Evolutionary conservation across 768 basidiomycete species (phyloP).

Genomic region (Candolleomyces efflorescens): DNA sequence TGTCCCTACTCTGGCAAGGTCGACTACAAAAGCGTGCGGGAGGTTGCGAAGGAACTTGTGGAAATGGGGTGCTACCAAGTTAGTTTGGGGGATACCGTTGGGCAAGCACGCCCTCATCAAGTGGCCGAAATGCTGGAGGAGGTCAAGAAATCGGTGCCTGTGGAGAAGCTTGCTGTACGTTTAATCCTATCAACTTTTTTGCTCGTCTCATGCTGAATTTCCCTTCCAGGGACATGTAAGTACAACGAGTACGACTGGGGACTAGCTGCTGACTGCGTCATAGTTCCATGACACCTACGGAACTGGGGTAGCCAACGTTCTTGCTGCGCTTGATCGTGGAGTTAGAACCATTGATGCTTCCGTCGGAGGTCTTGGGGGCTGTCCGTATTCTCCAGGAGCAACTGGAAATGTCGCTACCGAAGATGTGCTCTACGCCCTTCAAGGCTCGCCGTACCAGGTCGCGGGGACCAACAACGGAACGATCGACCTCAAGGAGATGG

Average conservation of each 20-base stretch:
- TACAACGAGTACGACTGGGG: not conserved
- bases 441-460: conserved; percentile 55
- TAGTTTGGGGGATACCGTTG: conserved; percentile 89
- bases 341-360: conserved; percentile 80
- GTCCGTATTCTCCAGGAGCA: conserved; percentile 94
- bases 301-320: conserved; percentile 72
- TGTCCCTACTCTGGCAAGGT: conserved; percentile 88
- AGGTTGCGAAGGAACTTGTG: conserved; percentile 64
- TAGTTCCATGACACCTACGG: conserved; percentile 93
- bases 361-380: conserved; percentile 89
- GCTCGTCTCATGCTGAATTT: not conserved
- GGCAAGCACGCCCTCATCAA: conserved; percentile 71
- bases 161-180: conserved; percentile 67
- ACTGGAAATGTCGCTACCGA: conserved; percentile 96
- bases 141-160: conserved; percentile 56
- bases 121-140: conserved; percentile 67
- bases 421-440: conserved; percentile 82
- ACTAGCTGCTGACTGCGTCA: not conserved
- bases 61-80: conserved; percentile 96
- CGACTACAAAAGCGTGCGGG: conserved; percentile 57
- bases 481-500: conserved; percentile 62
- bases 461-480: conserved; percentile 38
- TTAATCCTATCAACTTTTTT: not conserved
- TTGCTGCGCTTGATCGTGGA: conserved; percentile 68
- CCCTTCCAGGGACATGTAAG: conserved; percentile 51